phyloP scores from a whole-genome alignment of 2,329 filamentous ascomycete species.

The Boeremia lycopersici region DNA sequence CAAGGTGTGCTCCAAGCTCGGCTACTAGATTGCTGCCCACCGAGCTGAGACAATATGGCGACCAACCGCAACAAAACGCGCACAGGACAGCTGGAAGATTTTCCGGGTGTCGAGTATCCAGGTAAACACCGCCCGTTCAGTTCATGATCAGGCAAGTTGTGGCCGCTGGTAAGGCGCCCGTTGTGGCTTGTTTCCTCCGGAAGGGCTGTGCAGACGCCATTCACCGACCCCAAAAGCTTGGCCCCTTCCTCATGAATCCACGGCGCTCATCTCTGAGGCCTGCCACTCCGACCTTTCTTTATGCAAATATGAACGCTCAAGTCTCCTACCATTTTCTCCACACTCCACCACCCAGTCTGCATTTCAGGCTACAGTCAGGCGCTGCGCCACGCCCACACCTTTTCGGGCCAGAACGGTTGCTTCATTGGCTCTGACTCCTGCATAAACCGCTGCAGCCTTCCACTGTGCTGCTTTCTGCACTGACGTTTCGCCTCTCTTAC shows the following conservation, averaged over 20 bases:
- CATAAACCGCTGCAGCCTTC: slow-evolving; percentile 33
- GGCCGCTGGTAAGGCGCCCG: slow-evolving; percentile 7
- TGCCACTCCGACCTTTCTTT: slow-evolving; percentile 24
- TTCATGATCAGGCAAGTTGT: slow-evolving; percentile 9
- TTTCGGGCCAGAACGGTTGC: slow-evolving; percentile 31
- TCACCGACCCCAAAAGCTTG: slow-evolving; percentile 31
- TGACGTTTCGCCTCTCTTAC: slow-evolving; percentile 30
- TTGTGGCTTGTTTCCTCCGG: slow-evolving; percentile 9
- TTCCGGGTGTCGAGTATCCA: neutral
- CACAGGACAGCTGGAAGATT: slow-evolving; percentile 4
- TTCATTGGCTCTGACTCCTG: slow-evolving; percentile 25
- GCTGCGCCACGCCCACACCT: slow-evolving; percentile 35
- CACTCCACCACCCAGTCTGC: neutral
- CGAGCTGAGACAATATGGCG: slow-evolving; percentile 24
- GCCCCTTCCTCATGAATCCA: slow-evolving; percentile 31
- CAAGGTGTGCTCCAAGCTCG: slow-evolving; percentile 20
- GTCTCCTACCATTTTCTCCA: neutral
- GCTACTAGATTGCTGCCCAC: slow-evolving; percentile 34
- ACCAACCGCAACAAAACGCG: slow-evolving; percentile 4
- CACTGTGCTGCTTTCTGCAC: slow-evolving; percentile 34
- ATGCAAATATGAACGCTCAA: slow-evolving; percentile 8
- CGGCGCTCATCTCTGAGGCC: slow-evolving; percentile 31
- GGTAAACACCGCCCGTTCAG: neutral
- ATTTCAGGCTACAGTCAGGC: slow-evolving; percentile 41
- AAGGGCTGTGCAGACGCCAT: slow-evolving; percentile 43